A percentile compares a stretch with the other conserved stretches of the same genome.
Conservation (phyloP, 1,284 basidiomycete genomes). For the Cerioporus squamosus region DNA sequence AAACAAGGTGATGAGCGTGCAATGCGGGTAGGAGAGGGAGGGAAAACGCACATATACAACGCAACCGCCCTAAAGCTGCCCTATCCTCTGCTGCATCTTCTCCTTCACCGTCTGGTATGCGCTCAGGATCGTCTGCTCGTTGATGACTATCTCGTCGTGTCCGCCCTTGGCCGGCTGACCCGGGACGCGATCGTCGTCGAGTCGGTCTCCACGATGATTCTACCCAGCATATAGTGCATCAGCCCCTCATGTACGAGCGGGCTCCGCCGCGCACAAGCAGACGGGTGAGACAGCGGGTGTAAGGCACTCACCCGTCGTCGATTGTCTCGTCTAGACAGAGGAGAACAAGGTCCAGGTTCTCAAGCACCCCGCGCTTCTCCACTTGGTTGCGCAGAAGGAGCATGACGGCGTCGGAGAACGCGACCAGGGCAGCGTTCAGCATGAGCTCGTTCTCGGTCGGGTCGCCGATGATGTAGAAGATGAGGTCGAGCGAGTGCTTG, state of each 20-base stretch:
- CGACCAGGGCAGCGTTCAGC: constrained; percentile 84
- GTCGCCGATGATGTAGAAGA: constrained; percentile 93
- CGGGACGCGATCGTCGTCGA: constrained; percentile 93
- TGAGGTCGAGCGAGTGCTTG: constrained; percentile 93
- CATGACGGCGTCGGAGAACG: constrained; percentile 86
- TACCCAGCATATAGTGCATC: constrained; percentile 35
- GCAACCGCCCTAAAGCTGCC: constrained; percentile 44
- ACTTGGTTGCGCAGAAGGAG: constrained; percentile 90
- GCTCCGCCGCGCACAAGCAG: not conserved
- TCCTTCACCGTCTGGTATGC: constrained; percentile 93
- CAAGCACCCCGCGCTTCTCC: constrained; percentile 94
- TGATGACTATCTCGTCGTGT: constrained; percentile 97
- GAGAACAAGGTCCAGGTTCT: constrained; percentile 93
- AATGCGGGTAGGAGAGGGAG: too few relatives aligned
- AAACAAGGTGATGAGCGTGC: too few relatives aligned
- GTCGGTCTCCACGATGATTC: constrained; percentile 98
- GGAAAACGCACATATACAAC: constrained; percentile 15
- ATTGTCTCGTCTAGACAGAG: constrained; percentile 96
- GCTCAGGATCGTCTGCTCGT: constrained; percentile 95
- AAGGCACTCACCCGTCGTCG: constrained; percentile 90
- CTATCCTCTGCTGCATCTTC: constrained; percentile 68
- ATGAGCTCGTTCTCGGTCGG: constrained; percentile 96
- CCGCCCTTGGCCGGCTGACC: constrained; percentile 93
- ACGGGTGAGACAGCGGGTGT: not conserved
- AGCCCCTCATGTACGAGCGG: not conserved